Percentiles rank a stretch among this genome's conserved stretches.
Conservation (phyloP, 108 stramenopile genomes). For the Cyclotella choctawhatcheeana region DNA sequence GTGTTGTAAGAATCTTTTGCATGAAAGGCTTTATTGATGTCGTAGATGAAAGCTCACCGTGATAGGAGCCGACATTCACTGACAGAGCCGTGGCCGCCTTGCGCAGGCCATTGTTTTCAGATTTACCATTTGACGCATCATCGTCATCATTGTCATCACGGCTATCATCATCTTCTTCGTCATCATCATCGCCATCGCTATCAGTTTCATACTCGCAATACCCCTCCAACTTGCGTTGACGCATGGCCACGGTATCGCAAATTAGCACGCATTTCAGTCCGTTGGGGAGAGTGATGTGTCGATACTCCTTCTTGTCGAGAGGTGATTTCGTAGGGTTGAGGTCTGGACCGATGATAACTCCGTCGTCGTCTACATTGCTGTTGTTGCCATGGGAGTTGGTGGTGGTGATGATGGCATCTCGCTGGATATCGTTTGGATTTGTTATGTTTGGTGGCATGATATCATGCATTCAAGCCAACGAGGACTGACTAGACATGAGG, state of each 20-base stretch:
- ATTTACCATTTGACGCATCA: slow-evolving; percentile 24
- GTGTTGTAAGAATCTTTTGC: no score
- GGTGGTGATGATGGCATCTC: no score
- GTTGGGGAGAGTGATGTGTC: slow-evolving; percentile 85
- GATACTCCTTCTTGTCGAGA: slow-evolving; percentile 79
- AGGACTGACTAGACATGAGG: no score
- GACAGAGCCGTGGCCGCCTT: slow-evolving; percentile 93
- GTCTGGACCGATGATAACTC: slow-evolving; percentile 21
- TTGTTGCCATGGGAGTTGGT: no score
- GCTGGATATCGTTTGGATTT: no score
- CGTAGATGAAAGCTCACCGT: no score
- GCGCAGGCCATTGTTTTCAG: slow-evolving; percentile 56
- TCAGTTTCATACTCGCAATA: slow-evolving; percentile 50
- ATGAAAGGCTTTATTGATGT: no score
- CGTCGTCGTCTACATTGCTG: background rate
- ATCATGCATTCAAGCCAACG: no score
- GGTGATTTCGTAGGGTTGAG: slow-evolving; percentile 40
- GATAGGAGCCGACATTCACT: slow-evolving; percentile 91
- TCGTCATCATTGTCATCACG: slow-evolving; percentile 30
- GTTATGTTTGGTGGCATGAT: no score
- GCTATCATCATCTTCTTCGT: slow-evolving; percentile 45
- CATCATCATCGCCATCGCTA: slow-evolving; percentile 30
- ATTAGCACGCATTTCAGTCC: slow-evolving; percentile 82
- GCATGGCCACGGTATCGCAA: slow-evolving; percentile 82
- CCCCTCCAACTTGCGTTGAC: slow-evolving; percentile 58